Conservation (phyloP, 305 asterid genomes). For the Fraxinus floribunda region DNA sequence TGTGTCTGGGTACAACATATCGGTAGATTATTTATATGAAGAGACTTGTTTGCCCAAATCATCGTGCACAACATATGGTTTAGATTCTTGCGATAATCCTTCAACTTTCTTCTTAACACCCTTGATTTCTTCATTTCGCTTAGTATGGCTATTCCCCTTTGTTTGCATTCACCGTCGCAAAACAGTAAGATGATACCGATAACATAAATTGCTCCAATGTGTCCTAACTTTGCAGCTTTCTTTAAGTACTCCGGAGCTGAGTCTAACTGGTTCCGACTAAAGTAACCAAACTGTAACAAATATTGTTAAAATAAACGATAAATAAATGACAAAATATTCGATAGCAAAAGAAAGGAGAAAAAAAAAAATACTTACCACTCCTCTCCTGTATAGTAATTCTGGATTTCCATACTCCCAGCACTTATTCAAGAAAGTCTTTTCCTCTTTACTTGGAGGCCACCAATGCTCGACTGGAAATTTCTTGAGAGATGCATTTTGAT, state of each 20-base stretch:
- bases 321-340: background rate
- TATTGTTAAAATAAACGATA: background rate
- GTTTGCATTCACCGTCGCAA: background rate
- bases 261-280: background rate
- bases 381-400: conserved; percentile 19
- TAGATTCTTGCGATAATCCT: conserved; percentile 10
- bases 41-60: conserved; percentile 16
- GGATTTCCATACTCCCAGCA: conserved; percentile 19
- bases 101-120: background rate
- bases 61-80: background rate
- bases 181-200: conserved; percentile 17
- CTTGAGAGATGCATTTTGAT: background rate
- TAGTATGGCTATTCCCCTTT: conserved; percentile 11
- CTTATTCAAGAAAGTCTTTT: conserved; percentile 7
- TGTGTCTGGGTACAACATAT: background rate
- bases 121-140: conserved; percentile 7
- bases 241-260: conserved; percentile 13
- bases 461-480: background rate
- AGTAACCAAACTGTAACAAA: conserved; percentile 27
- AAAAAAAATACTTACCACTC: conserved; percentile 1
- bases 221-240: conserved; percentile 28
- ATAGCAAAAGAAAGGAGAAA: background rate
- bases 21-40: background rate
- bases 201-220: conserved; percentile 25
- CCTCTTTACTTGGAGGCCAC: background rate